Percentiles rank a stretch among this genome's conserved stretches.
These are phyloP conservation scores for Tricholoma sp. DNA, from an alignment of 768 basidiomycete genomes.

Conservation along the genomic window DNA sequence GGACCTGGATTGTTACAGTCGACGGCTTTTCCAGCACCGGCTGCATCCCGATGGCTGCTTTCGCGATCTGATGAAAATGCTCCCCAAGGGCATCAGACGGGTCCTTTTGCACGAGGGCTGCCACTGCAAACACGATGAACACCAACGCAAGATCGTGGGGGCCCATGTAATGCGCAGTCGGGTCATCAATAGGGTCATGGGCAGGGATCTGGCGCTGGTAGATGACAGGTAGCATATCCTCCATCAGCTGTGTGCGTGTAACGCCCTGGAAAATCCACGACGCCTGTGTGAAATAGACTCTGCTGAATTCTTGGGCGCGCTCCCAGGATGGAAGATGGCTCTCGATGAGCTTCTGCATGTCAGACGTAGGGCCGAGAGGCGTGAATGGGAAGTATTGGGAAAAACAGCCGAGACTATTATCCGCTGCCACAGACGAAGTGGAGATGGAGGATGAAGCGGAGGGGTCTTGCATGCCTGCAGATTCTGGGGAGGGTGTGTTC, in stretches of 20 bases:
- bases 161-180: slow-evolving; percentile 26
- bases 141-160: slow-evolving; percentile 46
- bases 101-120: slow-evolving; percentile 38
- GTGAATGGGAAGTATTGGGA: slow-evolving; percentile 62
- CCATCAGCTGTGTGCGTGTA: slow-evolving; percentile 37
- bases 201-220: slow-evolving; percentile 20
- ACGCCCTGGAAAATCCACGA: slow-evolving; percentile 50
- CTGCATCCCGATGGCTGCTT: slow-evolving; percentile 61
- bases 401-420: slow-evolving; percentile 39
- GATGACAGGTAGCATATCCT: slow-evolving; percentile 36
- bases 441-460: slow-evolving; percentile 19
- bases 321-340: slow-evolving; percentile 50
- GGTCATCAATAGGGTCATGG: neutral
- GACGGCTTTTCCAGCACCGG: slow-evolving; percentile 69
- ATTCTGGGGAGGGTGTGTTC: slow-evolving; percentile 14
- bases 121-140: slow-evolving; percentile 49
- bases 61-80: slow-evolving; percentile 61
- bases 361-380: slow-evolving; percentile 43
- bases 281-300: slow-evolving; percentile 43
- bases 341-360: slow-evolving; percentile 46
- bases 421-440: slow-evolving; percentile 9
- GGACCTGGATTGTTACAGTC: slow-evolving; percentile 61
- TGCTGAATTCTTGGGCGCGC: slow-evolving; percentile 39
- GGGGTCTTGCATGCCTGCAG: slow-evolving; percentile 6
- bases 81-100: slow-evolving; percentile 38